These are phyloP conservation scores for Neocallimastix lanati DNA, from an alignment of 192 early-diverging fungal species.

Conservation along the genomic window DNA sequence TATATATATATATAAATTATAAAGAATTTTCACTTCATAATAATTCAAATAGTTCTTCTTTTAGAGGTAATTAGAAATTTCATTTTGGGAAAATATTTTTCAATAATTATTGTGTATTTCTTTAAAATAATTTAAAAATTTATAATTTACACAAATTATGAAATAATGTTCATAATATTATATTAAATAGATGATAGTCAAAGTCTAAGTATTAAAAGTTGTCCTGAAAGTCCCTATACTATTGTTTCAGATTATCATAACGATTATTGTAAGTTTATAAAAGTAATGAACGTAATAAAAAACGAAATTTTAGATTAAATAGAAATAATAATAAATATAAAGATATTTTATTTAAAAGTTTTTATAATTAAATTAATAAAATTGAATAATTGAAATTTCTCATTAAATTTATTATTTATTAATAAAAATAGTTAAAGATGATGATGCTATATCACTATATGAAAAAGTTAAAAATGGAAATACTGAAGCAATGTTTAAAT, in stretches of 20 bases:
- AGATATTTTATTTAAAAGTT: too few species aligned
- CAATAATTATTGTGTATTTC: too few species aligned
- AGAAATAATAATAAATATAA: too few species aligned
- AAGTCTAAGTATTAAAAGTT: background rate
- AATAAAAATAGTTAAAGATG: background rate
- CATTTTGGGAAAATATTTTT: too few species aligned
- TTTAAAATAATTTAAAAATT: too few species aligned
- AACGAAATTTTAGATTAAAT: too few species aligned
- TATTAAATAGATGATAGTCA: background rate
- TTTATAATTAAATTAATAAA: too few species aligned
- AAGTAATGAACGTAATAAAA: too few species aligned
- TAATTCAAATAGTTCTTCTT: background rate
- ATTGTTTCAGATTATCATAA: background rate
- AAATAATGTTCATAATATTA: background rate
- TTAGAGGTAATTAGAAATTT: background rate
- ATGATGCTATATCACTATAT: background rate
- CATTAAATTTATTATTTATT: too few species aligned
- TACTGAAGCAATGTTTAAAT: background rate
- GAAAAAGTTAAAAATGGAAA: background rate
- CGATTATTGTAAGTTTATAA: background rate
- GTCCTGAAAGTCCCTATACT: background rate
- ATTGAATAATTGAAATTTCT: too few species aligned
- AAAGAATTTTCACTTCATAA: background rate
- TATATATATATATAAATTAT: background rate
- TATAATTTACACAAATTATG: too few species aligned